Evolutionary conservation across 2,329 filamentous ascomycete species (phyloP).

Genomic region (Hirsutella rhossiliensis): DNA sequence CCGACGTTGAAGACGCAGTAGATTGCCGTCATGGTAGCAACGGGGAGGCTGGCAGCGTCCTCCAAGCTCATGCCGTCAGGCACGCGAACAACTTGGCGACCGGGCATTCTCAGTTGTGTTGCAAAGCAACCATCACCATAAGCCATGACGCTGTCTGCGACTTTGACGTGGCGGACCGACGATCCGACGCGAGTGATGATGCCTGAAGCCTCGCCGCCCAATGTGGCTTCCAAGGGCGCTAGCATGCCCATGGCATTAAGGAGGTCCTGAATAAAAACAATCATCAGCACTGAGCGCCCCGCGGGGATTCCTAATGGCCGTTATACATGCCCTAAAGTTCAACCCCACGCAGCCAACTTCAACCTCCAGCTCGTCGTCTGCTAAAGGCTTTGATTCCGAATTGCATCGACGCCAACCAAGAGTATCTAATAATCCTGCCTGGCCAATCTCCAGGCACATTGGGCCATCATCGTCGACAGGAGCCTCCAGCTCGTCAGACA

Average conservation of each 20-base stretch:
- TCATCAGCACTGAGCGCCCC: background rate
- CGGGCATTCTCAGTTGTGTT: constrained; percentile 6
- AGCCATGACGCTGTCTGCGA: constrained; percentile 23
- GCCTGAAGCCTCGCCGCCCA: constrained; percentile 17
- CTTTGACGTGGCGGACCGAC: constrained; percentile 6
- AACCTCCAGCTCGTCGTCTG: background rate
- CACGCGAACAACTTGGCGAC: background rate
- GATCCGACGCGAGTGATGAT: constrained; percentile 9
- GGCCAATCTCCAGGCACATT: background rate
- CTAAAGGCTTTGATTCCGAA: background rate
- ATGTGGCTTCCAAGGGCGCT: constrained; percentile 2
- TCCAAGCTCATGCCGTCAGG: too few relatives aligned
- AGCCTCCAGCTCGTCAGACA: background rate
- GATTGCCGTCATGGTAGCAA: too few relatives aligned
- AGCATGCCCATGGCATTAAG: constrained; percentile 4
- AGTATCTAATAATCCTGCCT: background rate
- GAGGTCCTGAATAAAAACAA: constrained; percentile 3
- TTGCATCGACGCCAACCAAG: background rate
- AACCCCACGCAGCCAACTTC: background rate
- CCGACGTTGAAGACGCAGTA: too few relatives aligned
- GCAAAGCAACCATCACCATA: constrained; percentile 9
- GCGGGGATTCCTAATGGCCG: background rate
- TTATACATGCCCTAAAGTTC: background rate
- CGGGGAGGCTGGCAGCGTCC: too few relatives aligned
- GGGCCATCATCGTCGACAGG: background rate